phyloP scores from a whole-genome alignment of 306 rosid genomes.

The Dryas octopetala region DNA sequence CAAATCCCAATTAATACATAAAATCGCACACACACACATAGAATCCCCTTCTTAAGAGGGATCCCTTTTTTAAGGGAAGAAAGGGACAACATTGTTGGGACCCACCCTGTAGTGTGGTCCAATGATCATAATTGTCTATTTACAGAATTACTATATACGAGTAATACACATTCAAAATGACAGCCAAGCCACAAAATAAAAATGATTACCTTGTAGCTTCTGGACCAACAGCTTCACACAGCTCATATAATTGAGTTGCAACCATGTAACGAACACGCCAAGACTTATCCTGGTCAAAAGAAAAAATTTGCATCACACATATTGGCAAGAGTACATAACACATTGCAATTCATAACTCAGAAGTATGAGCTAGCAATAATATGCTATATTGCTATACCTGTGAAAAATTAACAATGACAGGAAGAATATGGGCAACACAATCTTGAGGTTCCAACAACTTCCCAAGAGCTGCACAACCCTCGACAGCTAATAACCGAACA shows the following conservation, averaged over 20 bases:
- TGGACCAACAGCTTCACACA: conserved; percentile 97
- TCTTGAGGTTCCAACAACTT: conserved; percentile 94
- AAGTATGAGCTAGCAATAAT: not conserved
- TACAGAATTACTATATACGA: not conserved
- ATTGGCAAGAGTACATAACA: not conserved
- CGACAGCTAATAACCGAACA: conserved; percentile 96
- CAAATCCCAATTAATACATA: not conserved
- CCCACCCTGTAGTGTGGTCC: no score
- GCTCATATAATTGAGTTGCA: conserved; percentile 91
- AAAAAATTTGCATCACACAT: conserved; percentile 21
- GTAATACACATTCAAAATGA: not conserved
- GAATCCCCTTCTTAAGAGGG: no score
- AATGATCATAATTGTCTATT: no score
- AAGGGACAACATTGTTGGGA: no score
- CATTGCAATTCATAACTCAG: not conserved
- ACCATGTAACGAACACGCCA: conserved; percentile 99
- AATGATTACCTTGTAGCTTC: conserved; percentile 80
- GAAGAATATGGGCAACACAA: conserved; percentile 90
- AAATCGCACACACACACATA: no score
- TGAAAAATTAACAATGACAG: conserved; percentile 92
- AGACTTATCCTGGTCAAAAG: conserved; percentile 71
- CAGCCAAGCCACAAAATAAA: not conserved
- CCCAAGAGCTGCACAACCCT: conserved; percentile 98
- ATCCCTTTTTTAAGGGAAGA: no score
- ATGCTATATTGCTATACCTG: conserved; percentile 66